Percentiles rank a stretch among this genome's conserved stretches.
These are phyloP conservation scores for Xanthoparmelia taractica DNA, from an alignment of 495 filamentous ascomycete species.

Conservation along the genomic window DNA sequence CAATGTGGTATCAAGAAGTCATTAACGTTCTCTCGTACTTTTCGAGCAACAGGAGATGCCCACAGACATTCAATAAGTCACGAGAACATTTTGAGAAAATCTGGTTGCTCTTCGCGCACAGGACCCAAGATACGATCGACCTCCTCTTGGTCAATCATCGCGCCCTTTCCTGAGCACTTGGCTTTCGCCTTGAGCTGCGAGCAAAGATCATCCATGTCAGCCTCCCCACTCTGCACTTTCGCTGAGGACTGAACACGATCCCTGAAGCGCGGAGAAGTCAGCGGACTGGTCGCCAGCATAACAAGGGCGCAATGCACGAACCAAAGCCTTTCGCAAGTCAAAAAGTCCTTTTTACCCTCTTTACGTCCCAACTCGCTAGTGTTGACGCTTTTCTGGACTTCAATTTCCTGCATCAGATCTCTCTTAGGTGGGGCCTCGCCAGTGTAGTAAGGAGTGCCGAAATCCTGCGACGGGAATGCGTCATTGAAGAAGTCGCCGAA, in stretches of 20 bases:
- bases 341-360: slow-evolving; percentile 56
- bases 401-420: slow-evolving; percentile 66
- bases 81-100: slow-evolving; percentile 22
- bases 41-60: background rate
- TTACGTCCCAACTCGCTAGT: slow-evolving; percentile 60
- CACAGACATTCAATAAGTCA: background rate
- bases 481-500: slow-evolving; percentile 80
- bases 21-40: background rate
- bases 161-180: slow-evolving; percentile 84
- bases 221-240: slow-evolving; percentile 75
- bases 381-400: slow-evolving; percentile 56
- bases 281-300: slow-evolving; percentile 11
- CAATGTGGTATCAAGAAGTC: background rate
- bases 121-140: slow-evolving; percentile 72
- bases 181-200: slow-evolving; percentile 92
- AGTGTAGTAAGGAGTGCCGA: slow-evolving; percentile 67
- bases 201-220: slow-evolving; percentile 90
- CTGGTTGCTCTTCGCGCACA: slow-evolving; percentile 21
- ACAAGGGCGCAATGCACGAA: slow-evolving; percentile 33
- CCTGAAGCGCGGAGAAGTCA: slow-evolving; percentile 46
- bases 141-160: slow-evolving; percentile 85
- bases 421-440: slow-evolving; percentile 51
- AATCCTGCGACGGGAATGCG: slow-evolving; percentile 69
- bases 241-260: slow-evolving; percentile 84
- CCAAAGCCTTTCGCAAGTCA: slow-evolving; percentile 91